Percentiles rank a stretch among this genome's conserved stretches.
phyloP scores from a whole-genome alignment of 2,329 filamentous ascomycete genomes.

The Periglandula ipomoeae region DNA sequence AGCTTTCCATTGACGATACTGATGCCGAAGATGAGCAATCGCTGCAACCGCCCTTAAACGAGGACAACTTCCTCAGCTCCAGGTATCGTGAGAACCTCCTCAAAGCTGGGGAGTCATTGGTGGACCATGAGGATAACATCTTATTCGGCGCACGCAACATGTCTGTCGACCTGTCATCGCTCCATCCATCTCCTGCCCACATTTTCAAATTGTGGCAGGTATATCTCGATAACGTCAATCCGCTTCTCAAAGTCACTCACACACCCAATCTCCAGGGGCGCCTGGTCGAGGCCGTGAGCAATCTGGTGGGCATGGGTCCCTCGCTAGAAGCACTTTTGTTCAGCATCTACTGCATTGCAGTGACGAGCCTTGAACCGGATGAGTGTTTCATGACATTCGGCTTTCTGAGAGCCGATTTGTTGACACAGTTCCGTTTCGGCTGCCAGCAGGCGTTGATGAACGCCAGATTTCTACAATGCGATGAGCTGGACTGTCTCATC shows the following conservation, averaged over 20 bases:
- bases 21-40: slow-evolving; percentile 10
- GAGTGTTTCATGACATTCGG: slow-evolving; percentile 34
- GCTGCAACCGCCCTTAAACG: neutral
- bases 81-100: slow-evolving; percentile 19
- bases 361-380: slow-evolving; percentile 31
- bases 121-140: slow-evolving; percentile 35
- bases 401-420: slow-evolving; percentile 29
- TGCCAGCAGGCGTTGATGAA: slow-evolving; percentile 45
- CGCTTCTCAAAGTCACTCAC: slow-evolving; percentile 50
- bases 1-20: neutral
- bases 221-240: slow-evolving; percentile 50
- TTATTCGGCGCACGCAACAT: slow-evolving; percentile 39
- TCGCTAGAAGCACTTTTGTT: slow-evolving; percentile 48
- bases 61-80: neutral
- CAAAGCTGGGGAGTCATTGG: slow-evolving; percentile 35
- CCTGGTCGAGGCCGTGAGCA: slow-evolving; percentile 39
- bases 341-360: slow-evolving; percentile 36
- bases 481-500: too few species aligned
- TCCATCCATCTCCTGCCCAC: slow-evolving; percentile 39
- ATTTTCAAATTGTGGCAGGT: slow-evolving; percentile 47
- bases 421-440: slow-evolving; percentile 36
- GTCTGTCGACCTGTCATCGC: slow-evolving; percentile 32
- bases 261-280: slow-evolving; percentile 42
- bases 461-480: too few species aligned
- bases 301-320: slow-evolving; percentile 30